Evolutionary conservation across 352 stramenopile species (phyloP).

Genomic region (Poterioochromonas sp.): DNA sequence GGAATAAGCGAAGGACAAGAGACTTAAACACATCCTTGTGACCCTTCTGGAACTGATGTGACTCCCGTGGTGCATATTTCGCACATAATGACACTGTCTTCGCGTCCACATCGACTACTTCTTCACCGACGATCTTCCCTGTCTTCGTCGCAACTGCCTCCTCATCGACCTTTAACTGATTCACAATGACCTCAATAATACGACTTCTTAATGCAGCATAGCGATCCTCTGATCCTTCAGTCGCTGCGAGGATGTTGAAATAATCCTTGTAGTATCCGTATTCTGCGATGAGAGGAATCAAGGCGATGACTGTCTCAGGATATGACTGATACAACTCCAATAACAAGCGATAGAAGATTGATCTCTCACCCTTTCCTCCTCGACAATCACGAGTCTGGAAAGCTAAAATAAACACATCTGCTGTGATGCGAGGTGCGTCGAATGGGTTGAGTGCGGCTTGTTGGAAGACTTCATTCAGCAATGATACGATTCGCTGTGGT

Average conservation of each 20-base stretch:
- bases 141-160: background rate
- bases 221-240: background rate
- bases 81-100: background rate
- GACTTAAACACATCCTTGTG: background rate
- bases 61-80: background rate
- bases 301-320: conserved; percentile 34
- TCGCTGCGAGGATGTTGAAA: background rate
- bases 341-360: conserved; percentile 41
- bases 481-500: background rate
- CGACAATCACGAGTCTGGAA: conserved; percentile 46
- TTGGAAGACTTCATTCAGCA: background rate
- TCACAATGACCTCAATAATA: background rate
- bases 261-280: conserved; percentile 50
- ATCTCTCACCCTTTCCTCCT: conserved; percentile 47
- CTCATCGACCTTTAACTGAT: background rate
- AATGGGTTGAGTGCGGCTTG: too few relatives aligned
- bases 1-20: background rate
- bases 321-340: background rate
- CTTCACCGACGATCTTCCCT: background rate
- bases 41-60: background rate
- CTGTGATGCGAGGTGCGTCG: too few relatives aligned
- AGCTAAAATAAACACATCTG: conserved; percentile 40
- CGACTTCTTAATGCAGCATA: background rate
- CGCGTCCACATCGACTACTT: background rate
- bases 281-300: conserved; percentile 42